phyloP scores from a whole-genome alignment of 441 rosid genomes.

The Daphne laureola region DNA sequence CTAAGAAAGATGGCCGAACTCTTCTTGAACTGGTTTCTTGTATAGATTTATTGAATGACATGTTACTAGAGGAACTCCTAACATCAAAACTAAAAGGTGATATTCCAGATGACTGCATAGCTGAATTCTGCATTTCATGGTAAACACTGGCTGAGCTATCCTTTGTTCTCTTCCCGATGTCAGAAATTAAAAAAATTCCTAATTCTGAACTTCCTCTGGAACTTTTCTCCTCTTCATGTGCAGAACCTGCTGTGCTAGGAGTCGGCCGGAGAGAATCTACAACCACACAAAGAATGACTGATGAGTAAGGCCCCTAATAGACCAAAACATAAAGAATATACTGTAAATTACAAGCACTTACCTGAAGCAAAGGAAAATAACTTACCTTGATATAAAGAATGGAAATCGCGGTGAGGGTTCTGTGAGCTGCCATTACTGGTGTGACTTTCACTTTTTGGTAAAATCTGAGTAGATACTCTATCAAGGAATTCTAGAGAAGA shows the following conservation, averaged over 20 bases:
- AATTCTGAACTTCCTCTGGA: constrained; percentile 22
- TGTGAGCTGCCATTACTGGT: constrained; percentile 22
- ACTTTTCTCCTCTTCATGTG: constrained; percentile 29
- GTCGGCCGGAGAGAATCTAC: constrained; percentile 33
- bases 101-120: constrained; percentile 32
- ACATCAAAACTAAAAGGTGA: constrained; percentile 33
- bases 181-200: constrained; percentile 24
- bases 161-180: constrained; percentile 34
- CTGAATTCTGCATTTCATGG: constrained; percentile 22
- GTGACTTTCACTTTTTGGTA: constrained; percentile 19
- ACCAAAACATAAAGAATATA: constrained; percentile 4
- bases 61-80: constrained; percentile 35
- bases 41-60: constrained; percentile 26
- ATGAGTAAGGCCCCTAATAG: constrained; percentile 12
- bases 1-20: constrained; percentile 87
- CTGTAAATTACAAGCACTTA: background rate
- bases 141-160: constrained; percentile 33
- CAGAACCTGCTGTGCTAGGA: constrained; percentile 27
- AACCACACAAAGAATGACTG: constrained; percentile 11
- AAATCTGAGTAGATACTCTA: constrained; percentile 22
- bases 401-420: constrained; percentile 24
- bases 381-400: constrained; percentile 31
- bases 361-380: constrained; percentile 3
- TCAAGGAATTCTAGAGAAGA: constrained; percentile 15
- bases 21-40: constrained; percentile 50